These are phyloP conservation scores for Parafenestella ontariensis DNA, from an alignment of 2,329 filamentous ascomycete species.

Conservation along the genomic window DNA sequence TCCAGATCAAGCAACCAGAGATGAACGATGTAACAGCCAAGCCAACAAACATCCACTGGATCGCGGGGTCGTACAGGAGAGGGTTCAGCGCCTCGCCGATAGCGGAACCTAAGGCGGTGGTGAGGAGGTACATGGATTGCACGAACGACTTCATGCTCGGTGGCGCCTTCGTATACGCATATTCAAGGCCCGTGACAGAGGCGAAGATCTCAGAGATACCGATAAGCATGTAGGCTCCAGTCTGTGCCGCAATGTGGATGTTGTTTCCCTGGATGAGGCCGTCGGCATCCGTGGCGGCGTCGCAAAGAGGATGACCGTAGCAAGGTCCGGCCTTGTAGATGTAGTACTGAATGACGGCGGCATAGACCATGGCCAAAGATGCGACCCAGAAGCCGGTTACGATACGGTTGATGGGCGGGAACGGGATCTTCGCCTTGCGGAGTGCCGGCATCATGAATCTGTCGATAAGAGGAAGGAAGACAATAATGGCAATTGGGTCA, in stretches of 20 bases:
- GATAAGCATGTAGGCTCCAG: constrained; percentile 57
- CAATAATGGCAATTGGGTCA: constrained; percentile 55
- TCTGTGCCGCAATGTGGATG: constrained; percentile 56
- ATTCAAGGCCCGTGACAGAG: constrained; percentile 56
- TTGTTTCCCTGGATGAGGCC: constrained; percentile 47
- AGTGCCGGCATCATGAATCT: constrained; percentile 52
- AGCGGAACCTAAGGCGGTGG: constrained; percentile 66
- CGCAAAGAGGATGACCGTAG: constrained; percentile 53
- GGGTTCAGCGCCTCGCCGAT: constrained; percentile 70
- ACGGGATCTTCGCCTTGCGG: constrained; percentile 51
- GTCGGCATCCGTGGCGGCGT: constrained; percentile 32
- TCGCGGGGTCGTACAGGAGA: constrained; percentile 67
- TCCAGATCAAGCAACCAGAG: constrained; percentile 45
- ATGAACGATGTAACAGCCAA: constrained; percentile 40
- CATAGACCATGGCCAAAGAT: constrained; percentile 61
- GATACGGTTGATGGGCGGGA: constrained; percentile 62
- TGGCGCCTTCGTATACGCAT: constrained; percentile 58
- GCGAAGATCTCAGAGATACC: constrained; percentile 58
- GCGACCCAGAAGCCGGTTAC: constrained; percentile 61
- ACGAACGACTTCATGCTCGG: constrained; percentile 58
- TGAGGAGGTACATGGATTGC: constrained; percentile 65
- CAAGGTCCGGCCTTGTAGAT: constrained; percentile 64
- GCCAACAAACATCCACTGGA: constrained; percentile 66
- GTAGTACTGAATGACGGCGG: constrained; percentile 64
- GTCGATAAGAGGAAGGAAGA: constrained; percentile 56